Base-by-base conservation (phyloP, 75 land plant species). In the Cupressus sempervirens region DNA sequence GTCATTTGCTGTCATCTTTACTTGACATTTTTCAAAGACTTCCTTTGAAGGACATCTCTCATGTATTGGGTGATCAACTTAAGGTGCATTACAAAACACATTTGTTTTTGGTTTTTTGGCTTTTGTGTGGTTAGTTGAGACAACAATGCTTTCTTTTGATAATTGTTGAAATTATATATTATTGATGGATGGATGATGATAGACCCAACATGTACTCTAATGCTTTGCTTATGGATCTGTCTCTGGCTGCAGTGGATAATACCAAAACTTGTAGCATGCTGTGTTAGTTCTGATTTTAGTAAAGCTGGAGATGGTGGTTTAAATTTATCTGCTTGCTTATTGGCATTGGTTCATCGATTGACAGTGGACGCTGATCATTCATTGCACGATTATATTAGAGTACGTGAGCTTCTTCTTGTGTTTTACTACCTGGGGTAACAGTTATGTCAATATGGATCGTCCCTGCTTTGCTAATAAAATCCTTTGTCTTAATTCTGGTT, bases 201-300 rank as follows among this genome's bases (percentile, higher is more conserved):
- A 79, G 13, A 41, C 81, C 29, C 13, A 41, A 82, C 38, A n/a
- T 52, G 7, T 86, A 9, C 1, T 0, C 10, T 56, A 4, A 35
- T 36, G 40, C 68, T 46, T 52, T 52, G 23, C 62, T 50, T 20
- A 50, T 23, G 14, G 1, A 30, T 23, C 45, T 82, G 65, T 85
- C 26, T 65, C 40, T 53, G 40, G 62, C 20, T 87, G 58, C 88
- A 97, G 99, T 91, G 91, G 82, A 81, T 96, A 73, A 93, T 97
- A 35, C 89, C 98, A 86, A 92, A 90, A 87, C 87, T 97, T 85
- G 94, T 97, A 40, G 88, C 92, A 26, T 97, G 93, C 83, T 91
- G 88, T 86, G 86, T 87, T 65, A 83, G 91, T 18, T 50, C 80
- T 70, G 89, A 89, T 74, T 43, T 83, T 82, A 50, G 29, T 43